phyloP scores from a whole-genome alignment of 306 rosid genomes.

The Canavalia gladiata region DNA sequence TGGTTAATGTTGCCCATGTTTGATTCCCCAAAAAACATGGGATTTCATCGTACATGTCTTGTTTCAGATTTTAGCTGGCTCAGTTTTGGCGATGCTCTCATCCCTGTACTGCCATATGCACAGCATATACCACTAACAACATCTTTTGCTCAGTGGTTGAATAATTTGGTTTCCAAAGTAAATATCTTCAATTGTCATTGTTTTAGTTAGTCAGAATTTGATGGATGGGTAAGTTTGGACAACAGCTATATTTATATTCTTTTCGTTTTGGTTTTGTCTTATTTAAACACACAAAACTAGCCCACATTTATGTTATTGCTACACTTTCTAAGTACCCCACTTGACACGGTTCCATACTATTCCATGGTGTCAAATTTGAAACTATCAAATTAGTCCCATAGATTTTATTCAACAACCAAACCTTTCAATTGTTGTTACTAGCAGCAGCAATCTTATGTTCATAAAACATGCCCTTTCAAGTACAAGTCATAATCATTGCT shows the following conservation, averaged over 20 bases:
- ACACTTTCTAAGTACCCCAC: slow-evolving; percentile 42
- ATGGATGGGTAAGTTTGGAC: slow-evolving; percentile 38
- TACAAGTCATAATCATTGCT: slow-evolving; percentile 41
- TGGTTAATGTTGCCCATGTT: slow-evolving; percentile 71
- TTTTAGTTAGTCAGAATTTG: slow-evolving; percentile 23
- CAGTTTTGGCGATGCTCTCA: slow-evolving; percentile 47
- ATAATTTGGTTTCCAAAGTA: slow-evolving; percentile 32
- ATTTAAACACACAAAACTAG: slow-evolving; percentile 32
- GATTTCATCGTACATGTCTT: slow-evolving; percentile 70
- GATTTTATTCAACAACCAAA: slow-evolving; percentile 30
- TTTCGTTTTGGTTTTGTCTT: slow-evolving; percentile 44
- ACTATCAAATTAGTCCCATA: slow-evolving; percentile 39
- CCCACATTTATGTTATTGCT: slow-evolving; percentile 33
- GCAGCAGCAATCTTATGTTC: slow-evolving; percentile 2
- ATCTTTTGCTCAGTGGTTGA: slow-evolving; percentile 39
- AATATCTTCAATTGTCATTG: slow-evolving; percentile 31
- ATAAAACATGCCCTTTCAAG: slow-evolving; percentile 36
- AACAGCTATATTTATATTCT: slow-evolving; percentile 27
- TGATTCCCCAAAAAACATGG: slow-evolving; percentile 83
- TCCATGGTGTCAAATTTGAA: slow-evolving; percentile 24
- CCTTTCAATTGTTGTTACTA: slow-evolving; percentile 36
- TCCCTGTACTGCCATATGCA: slow-evolving; percentile 43
- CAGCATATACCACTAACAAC: slow-evolving; percentile 51
- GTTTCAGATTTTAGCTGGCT: slow-evolving; percentile 53
- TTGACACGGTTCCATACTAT: slow-evolving; percentile 41